A percentile compares a stretch with the other conserved stretches of the same genome.
Conservation (phyloP, 768 basidiomycete species). For the Boletus sp. region DNA sequence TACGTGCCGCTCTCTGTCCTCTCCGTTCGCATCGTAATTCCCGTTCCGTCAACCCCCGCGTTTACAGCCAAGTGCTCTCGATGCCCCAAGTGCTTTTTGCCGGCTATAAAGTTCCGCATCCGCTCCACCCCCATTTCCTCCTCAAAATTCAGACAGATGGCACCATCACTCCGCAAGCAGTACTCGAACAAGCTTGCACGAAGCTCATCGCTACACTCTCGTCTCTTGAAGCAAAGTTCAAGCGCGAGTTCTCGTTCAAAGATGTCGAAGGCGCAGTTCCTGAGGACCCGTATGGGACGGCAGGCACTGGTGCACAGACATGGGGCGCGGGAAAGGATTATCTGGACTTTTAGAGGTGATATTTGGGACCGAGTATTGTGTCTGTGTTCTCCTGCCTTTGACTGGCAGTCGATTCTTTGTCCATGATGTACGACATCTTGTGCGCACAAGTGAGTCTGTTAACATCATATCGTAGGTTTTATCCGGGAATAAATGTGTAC, state of each 20-base stretch:
- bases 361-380: not conserved
- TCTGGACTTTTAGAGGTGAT: constrained; percentile 45
- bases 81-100: constrained; percentile 91
- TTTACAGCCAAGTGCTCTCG: constrained; percentile 76
- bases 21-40: not conserved
- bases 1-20: constrained; percentile 38
- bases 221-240: constrained; percentile 71
- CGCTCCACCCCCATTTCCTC: constrained; percentile 89
- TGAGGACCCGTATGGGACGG: constrained; percentile 52
- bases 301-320: constrained; percentile 37
- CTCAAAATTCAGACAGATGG: constrained; percentile 97
- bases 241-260: constrained; percentile 78
- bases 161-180: constrained; percentile 71
- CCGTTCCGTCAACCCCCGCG: constrained; percentile 4
- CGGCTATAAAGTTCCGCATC: constrained; percentile 97
- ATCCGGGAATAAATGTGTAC: not conserved
- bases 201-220: constrained; percentile 73
- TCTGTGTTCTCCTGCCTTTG: not conserved
- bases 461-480: not conserved
- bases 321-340: constrained; percentile 53
- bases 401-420: not conserved
- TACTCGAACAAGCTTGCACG: constrained; percentile 82
- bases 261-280: constrained; percentile 53
- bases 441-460: not conserved
- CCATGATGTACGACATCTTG: not conserved